Conservation (phyloP, 805 yeast species). For the Danielia oregonensis region DNA sequence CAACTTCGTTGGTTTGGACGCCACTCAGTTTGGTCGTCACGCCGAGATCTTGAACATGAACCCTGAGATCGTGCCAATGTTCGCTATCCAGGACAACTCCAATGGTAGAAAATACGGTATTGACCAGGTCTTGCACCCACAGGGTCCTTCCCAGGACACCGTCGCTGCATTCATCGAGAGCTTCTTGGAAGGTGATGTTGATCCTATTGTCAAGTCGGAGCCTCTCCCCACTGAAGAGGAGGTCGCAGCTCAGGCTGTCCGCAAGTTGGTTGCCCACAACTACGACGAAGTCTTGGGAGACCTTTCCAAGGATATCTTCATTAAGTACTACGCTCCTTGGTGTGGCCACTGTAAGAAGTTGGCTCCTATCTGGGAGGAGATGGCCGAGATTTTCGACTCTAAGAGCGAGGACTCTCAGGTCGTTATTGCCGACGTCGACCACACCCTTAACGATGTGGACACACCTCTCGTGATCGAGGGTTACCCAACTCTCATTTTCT, state of each 20-base stretch:
- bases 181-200: conserved; percentile 60
- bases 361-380: conserved; percentile 84
- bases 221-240: conserved; percentile 82
- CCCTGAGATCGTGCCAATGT: conserved; percentile 78
- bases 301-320: conserved; percentile 63
- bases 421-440: conserved; percentile 82
- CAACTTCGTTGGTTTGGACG: conserved; percentile 87
- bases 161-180: conserved; percentile 61
- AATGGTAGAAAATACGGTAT: conserved; percentile 75
- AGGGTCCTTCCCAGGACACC: conserved; percentile 43
- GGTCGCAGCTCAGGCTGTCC: conserved; percentile 50
- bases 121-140: conserved; percentile 52
- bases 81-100: conserved; percentile 75
- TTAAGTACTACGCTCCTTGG: conserved; percentile 96
- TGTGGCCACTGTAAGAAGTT: conserved; percentile 94
- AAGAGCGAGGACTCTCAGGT: conserved; percentile 52
- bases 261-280: conserved; percentile 77
- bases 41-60: conserved; percentile 81
- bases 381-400: conserved; percentile 63
- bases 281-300: conserved; percentile 67
- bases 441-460: conserved; percentile 83
- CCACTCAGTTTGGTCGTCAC: conserved; percentile 74
- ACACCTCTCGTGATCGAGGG: conserved; percentile 67
- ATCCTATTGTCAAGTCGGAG: conserved; percentile 79
- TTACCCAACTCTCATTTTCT: conserved; percentile 88